A percentile compares a stretch with the other conserved stretches of the same genome.
phyloP scores from a whole-genome alignment of 2,329 filamentous ascomycete species.

The Fusarium setosum region DNA sequence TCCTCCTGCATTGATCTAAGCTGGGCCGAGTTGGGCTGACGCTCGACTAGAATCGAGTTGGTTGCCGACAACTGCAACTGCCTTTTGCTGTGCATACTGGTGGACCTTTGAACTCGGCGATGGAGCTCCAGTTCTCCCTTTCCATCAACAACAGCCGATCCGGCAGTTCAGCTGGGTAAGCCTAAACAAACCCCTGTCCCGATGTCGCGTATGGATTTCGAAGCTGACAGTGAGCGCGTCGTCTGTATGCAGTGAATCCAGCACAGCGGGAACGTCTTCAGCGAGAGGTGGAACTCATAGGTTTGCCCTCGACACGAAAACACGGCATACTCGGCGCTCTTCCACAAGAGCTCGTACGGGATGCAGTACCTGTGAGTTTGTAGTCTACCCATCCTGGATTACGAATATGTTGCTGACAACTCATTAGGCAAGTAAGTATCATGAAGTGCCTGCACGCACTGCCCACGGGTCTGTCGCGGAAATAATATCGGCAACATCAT shows the following conservation, averaged over 20 bases:
- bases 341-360: constrained; percentile 52
- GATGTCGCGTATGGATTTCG: not conserved
- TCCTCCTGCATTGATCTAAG: constrained; percentile 20
- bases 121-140: constrained; percentile 55
- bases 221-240: constrained; percentile 22
- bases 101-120: constrained; percentile 27
- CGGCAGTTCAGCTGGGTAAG: constrained; percentile 41
- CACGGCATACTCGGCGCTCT: constrained; percentile 52
- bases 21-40: constrained; percentile 9
- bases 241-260: constrained; percentile 26
- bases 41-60: not conserved
- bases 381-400: not conserved
- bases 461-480: too few species aligned
- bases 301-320: constrained; percentile 52
- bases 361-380: constrained; percentile 51
- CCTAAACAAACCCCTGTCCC: constrained; percentile 14
- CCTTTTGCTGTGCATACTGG: constrained; percentile 5
- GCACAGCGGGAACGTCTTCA: constrained; percentile 27
- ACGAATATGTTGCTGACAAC: constrained; percentile 12
- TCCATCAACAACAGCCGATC: constrained; percentile 39
- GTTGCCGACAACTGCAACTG: not conserved
- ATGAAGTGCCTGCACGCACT: not conserved
- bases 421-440: constrained; percentile 49
- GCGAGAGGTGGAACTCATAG: constrained; percentile 47
- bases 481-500: not conserved